A percentile compares a stretch with the other conserved stretches of the same genome.
Evolutionary conservation across 2,329 filamentous ascomycete species (phyloP).

Genomic region (Setomelanomma holmii): DNA sequence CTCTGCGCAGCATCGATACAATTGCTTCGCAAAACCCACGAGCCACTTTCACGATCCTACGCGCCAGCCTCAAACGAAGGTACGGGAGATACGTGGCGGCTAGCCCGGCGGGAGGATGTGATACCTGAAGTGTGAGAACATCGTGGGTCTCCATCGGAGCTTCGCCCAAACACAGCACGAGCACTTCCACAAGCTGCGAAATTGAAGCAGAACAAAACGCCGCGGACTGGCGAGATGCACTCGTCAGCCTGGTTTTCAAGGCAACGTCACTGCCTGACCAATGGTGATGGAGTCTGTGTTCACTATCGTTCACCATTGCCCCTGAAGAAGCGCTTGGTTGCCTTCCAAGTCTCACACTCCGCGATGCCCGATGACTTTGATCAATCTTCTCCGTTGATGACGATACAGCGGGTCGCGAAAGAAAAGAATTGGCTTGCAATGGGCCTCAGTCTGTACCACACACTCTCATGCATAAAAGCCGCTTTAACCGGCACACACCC

Average conservation of each 20-base stretch:
- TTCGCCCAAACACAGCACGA: conserved; percentile 34
- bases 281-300: conserved; percentile 18
- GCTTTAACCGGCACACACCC: conserved; percentile 20
- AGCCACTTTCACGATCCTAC: conserved; percentile 37
- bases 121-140: conserved; percentile 42
- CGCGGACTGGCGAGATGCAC: conserved; percentile 21
- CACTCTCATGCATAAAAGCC: conserved; percentile 27
- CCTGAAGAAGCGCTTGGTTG: conserved; percentile 13
- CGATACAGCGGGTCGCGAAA: conserved; percentile 11
- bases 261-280: conserved; percentile 24
- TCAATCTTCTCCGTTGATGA: conserved; percentile 17
- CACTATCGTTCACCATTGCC: conserved; percentile 8
- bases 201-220: conserved; percentile 20
- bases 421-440: conserved; percentile 19
- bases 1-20: conserved; percentile 32
- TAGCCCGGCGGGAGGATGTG: conserved; percentile 36
- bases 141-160: conserved; percentile 37
- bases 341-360: conserved; percentile 21
- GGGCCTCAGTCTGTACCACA: conserved; percentile 28
- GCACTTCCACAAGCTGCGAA: conserved; percentile 26
- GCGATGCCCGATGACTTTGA: conserved; percentile 17
- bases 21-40: conserved; percentile 29
- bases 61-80: conserved; percentile 46
- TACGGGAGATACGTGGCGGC: conserved; percentile 39
- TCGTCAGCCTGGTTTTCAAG: conserved; percentile 26